These are phyloP conservation scores for Arthrobotrys megalospora DNA, from an alignment of 2,329 filamentous ascomycete species.

Conservation along the genomic window DNA sequence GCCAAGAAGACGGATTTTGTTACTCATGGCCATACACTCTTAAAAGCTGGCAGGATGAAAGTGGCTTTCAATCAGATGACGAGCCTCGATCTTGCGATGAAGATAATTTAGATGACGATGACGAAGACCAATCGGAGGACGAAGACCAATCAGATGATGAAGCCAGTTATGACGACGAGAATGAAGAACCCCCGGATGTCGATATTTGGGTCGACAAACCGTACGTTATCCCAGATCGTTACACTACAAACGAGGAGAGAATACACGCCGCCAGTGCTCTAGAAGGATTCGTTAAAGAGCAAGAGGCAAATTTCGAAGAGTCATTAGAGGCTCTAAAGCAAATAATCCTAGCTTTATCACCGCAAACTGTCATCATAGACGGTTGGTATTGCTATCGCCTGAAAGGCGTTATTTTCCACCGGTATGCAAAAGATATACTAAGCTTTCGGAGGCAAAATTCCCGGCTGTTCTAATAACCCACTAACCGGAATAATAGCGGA, in stretches of 20 bases:
- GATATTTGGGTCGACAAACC: conserved; percentile 3
- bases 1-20: not conserved
- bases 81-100: no score
- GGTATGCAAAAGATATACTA: not conserved
- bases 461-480: no score
- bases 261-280: not conserved
- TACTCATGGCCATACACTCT: not conserved
- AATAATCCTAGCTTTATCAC: not conserved
- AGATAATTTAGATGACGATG: not conserved
- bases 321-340: conserved; percentile 7
- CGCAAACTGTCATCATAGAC: not conserved
- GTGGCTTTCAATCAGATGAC: not conserved
- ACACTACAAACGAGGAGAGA: not conserved
- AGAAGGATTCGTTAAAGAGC: not conserved
- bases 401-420: not conserved
- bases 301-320: conserved; percentile 5
- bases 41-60: not conserved
- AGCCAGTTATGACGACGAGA: not conserved
- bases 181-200: not conserved
- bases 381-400: not conserved
- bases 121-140: not conserved
- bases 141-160: not conserved
- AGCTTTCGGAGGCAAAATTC: no score
- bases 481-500: not conserved
- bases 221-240: not conserved